Evolutionary conservation across 768 basidiomycete genomes (phyloP).

Genomic region (Phylloporus rhodoxanthus): DNA sequence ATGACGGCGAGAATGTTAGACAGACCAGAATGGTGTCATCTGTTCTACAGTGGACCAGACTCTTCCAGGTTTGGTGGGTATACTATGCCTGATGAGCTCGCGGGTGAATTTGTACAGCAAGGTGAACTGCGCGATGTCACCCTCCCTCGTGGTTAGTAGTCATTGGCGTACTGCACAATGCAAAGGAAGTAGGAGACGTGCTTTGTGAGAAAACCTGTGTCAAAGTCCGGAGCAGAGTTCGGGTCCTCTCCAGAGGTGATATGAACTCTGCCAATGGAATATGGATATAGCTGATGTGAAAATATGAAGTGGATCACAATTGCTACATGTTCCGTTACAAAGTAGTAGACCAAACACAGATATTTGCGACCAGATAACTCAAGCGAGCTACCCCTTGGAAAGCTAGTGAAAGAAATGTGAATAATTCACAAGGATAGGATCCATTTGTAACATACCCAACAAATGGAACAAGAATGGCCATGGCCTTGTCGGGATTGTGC

Average conservation of each 20-base stretch:
- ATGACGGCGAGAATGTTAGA: too few species aligned
- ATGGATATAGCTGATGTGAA: constrained; percentile 35
- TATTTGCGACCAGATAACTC: not conserved
- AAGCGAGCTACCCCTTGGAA: not conserved
- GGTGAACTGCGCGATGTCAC: constrained; percentile 42
- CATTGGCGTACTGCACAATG: not conserved
- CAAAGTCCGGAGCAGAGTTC: constrained; percentile 39
- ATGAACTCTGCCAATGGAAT: constrained; percentile 42
- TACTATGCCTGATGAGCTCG: constrained; percentile 48
- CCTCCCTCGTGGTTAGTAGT: not conserved
- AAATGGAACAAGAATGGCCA: constrained; percentile 32
- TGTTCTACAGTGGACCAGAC: too few species aligned
- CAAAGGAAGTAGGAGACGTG: constrained; percentile 18
- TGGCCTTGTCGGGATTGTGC: constrained; percentile 22
- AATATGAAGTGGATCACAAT: not conserved
- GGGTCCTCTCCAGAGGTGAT: constrained; percentile 38
- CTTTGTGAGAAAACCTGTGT: constrained; percentile 41
- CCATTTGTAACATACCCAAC: constrained; percentile 30
- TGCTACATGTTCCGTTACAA: not conserved
- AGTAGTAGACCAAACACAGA: not conserved
- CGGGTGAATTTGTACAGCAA: constrained; percentile 51
- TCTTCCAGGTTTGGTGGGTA: too few species aligned
- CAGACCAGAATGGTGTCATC: too few species aligned
- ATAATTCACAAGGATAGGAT: not conserved
- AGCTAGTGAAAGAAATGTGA: constrained; percentile 11